Conservation (phyloP, 768 basidiomycete genomes). For the Collybia nuda region DNA sequence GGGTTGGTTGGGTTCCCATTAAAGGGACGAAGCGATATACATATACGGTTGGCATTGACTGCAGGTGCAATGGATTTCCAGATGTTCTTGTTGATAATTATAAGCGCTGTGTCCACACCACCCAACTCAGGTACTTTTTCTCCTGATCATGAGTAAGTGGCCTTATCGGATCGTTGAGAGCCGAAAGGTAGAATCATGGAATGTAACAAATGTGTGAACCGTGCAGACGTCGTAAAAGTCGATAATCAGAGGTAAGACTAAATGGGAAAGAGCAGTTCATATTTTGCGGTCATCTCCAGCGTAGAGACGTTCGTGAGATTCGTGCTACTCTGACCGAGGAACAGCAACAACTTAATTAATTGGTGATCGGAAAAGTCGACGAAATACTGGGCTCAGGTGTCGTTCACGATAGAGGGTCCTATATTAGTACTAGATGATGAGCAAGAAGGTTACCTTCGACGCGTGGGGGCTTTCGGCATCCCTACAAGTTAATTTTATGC, state of each 20-base stretch:
- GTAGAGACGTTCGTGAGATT: background rate
- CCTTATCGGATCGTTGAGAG: constrained; percentile 14
- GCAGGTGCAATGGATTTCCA: constrained; percentile 26
- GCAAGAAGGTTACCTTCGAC: no score
- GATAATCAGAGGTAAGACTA: no score
- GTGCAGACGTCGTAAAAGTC: no score
- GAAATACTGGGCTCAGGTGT: constrained; percentile 99
- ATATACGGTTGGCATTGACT: constrained; percentile 10
- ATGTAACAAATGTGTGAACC: no score
- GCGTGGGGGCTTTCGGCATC: no score
- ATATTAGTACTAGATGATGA: no score
- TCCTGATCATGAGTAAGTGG: constrained; percentile 27
- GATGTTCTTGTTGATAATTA: constrained; percentile 27
- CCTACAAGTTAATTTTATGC: no score
- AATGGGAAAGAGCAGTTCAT: no score
- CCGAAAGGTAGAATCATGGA: constrained; percentile 30
- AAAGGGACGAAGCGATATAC: constrained; percentile 15
- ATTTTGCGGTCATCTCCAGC: no score
- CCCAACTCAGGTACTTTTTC: constrained; percentile 11
- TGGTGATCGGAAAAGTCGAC: constrained; percentile 94
- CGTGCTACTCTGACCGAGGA: background rate
- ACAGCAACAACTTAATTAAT: constrained; percentile 62
- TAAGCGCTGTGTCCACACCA: constrained; percentile 21
- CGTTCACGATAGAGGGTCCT: no score
- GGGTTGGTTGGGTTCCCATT: background rate